Evolutionary conservation across 495 filamentous ascomycete species (phyloP), one percentile per base, ranked within the genome.

Genomic region (Immersiella caudata): DNA sequence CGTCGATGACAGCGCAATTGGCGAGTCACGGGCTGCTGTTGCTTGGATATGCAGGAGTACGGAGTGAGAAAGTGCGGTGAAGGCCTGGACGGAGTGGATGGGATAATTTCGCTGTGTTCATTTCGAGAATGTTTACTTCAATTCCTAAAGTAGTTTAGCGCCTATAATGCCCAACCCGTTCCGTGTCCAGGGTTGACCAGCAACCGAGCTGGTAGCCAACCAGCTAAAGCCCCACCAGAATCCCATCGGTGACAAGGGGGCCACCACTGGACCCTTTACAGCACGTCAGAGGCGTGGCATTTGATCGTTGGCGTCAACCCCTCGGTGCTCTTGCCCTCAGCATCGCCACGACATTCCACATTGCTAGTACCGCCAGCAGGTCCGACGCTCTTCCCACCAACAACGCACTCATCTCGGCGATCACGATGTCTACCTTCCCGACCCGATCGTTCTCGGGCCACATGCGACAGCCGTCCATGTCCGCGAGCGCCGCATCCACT

Each of bases 401-500:
- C 46, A 58, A 18, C 26, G 18, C 22, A 2, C 36, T 22, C 33
- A 14, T 1, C 7, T 46, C 36, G 51, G 18, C 62, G 20, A 40
- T 56, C 60, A 65, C 6, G 1, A 79, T 79, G 77, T 79, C 77
- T 27, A 67, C 64, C 20, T 78, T 74, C 52, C 75, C 74, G 6
- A 84, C 85, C 58, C 82, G 89, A 67, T 76, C 85, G n/a, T 79
- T 90, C 64, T 80, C 87, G 7, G 84, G 85, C 20, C 86, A 89
- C 75, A 75, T 89, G 70, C 88, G 89, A 49, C 87, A 87, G 68
- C 80, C 84, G 25, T 89, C 89, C 26, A 77, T 82, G 26, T 78
- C 84, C 1, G 77, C 79, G 29, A 80, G 79, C 67, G 73, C 76
- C 14, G 77, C 79, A 59, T 80, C 83, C 51, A 74, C 81, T 26